phyloP scores from a whole-genome alignment of 116 monocot species.

The Cymodocea nodosa region DNA sequence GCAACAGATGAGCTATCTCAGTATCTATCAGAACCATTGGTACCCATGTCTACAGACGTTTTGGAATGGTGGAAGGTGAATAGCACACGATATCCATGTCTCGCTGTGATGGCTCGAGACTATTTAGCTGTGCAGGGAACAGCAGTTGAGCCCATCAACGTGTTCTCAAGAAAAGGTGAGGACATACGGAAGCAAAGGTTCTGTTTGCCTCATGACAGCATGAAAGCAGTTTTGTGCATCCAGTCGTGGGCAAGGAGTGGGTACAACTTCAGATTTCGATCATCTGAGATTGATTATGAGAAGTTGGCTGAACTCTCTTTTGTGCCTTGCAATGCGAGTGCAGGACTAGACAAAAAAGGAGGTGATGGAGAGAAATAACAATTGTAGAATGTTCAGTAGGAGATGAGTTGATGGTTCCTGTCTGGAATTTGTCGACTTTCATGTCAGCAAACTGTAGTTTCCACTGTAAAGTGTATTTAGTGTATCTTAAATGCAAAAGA shows the following conservation, averaged over 20 bases:
- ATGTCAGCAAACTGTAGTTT: too few relatives aligned
- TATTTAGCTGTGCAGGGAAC: conserved; percentile 74
- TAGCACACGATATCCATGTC: conserved; percentile 48
- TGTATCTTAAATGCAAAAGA: too few relatives aligned
- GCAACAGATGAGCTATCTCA: conserved; percentile 65
- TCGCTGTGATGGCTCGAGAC: conserved; percentile 80
- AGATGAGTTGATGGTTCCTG: too few relatives aligned
- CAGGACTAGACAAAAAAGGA: conserved; percentile 4
- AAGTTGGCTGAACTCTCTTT: conserved; percentile 26
- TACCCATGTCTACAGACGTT: conserved; percentile 47
- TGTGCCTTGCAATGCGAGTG: neutral
- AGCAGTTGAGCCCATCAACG: conserved; percentile 51
- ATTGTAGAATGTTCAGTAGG: too few relatives aligned
- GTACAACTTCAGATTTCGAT: conserved; percentile 45
- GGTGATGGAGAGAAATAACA: neutral
- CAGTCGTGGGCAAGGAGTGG: conserved; percentile 57
- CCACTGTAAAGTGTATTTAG: too few relatives aligned
- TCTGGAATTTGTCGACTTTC: too few relatives aligned
- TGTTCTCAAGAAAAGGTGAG: conserved; percentile 59
- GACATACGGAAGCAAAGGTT: conserved; percentile 37
- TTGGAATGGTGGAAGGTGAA: conserved; percentile 88
- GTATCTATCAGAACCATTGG: conserved; percentile 60
- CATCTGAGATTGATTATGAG: conserved; percentile 46
- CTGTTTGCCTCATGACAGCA: conserved; percentile 39
- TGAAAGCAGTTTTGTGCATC: conserved; percentile 56